These are phyloP conservation scores for Oryza meridionalis DNA, from an alignment of 176 grass and related monocot species.

Conservation along the genomic window DNA sequence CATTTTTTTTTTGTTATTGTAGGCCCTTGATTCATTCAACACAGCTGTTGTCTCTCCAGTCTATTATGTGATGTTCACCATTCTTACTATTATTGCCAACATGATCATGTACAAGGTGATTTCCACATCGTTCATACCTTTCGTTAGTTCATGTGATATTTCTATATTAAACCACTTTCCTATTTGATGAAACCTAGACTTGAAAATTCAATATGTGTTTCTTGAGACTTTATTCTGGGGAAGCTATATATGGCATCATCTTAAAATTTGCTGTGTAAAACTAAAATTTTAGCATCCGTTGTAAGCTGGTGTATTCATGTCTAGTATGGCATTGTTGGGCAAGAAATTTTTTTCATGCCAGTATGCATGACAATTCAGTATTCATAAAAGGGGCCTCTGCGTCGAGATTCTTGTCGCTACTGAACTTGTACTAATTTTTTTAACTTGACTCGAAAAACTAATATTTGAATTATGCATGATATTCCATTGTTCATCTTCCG, in stretches of 20 bases:
- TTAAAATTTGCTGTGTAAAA: slow-evolving; percentile 1
- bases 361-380: not conserved
- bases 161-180: not conserved
- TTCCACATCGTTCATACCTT: not conserved
- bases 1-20: slow-evolving; percentile 27
- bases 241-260: not conserved
- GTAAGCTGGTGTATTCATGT: not conserved
- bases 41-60: slow-evolving; percentile 87
- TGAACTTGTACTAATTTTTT: not conserved
- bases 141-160: slow-evolving; percentile 16
- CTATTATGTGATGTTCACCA: slow-evolving; percentile 98
- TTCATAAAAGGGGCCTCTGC: not conserved
- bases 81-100: slow-evolving; percentile 91
- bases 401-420: not conserved
- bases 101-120: slow-evolving; percentile 98
- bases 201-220: not conserved
- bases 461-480: slow-evolving; percentile 1
- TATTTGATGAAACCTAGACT: slow-evolving; percentile 1
- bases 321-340: not conserved
- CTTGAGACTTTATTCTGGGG: not conserved
- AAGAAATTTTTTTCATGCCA: not conserved
- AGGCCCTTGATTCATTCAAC: slow-evolving; percentile 94
- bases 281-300: not conserved
- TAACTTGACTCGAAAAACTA: not conserved
- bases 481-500: not conserved